These are phyloP conservation scores for Bassia scoparia DNA, from an alignment of 148 eudicot species.

Conservation along the genomic window DNA sequence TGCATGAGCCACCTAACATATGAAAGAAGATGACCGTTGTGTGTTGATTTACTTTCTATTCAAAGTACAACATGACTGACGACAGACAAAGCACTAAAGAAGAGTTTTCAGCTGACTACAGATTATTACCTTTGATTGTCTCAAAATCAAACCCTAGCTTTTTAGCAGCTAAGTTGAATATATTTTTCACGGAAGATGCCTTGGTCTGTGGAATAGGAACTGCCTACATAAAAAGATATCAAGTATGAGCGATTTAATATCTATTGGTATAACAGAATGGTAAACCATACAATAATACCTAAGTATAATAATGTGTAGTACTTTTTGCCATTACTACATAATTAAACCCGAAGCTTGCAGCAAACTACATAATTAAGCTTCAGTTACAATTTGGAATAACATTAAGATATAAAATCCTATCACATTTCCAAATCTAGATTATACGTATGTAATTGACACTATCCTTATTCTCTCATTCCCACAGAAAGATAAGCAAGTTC, in stretches of 20 bases:
- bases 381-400: not conserved
- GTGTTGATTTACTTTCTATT: not conserved
- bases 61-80: not conserved
- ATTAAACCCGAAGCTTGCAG: not conserved
- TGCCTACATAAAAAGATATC: conserved; percentile 46
- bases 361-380: not conserved
- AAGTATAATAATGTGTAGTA: not conserved
- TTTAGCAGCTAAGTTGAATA: conserved; percentile 88
- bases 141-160: conserved; percentile 66
- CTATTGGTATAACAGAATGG: conserved; percentile 1
- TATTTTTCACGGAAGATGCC: conserved; percentile 54
- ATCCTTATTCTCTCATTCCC: no score
- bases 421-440: not conserved
- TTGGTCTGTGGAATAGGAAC: conserved; percentile 73
- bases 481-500: no score
- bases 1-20: not conserved
- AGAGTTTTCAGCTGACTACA: conserved; percentile 6
- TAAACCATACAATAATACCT: not conserved
- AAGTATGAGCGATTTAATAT: conserved; percentile 1
- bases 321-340: not conserved
- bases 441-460: no score
- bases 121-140: conserved; percentile 46
- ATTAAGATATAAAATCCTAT: not conserved
- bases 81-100: not conserved
- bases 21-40: not conserved